phyloP scores from a whole-genome alignment of 176 grass and related monocot genomes.

The Thinopyrum elongatum region DNA sequence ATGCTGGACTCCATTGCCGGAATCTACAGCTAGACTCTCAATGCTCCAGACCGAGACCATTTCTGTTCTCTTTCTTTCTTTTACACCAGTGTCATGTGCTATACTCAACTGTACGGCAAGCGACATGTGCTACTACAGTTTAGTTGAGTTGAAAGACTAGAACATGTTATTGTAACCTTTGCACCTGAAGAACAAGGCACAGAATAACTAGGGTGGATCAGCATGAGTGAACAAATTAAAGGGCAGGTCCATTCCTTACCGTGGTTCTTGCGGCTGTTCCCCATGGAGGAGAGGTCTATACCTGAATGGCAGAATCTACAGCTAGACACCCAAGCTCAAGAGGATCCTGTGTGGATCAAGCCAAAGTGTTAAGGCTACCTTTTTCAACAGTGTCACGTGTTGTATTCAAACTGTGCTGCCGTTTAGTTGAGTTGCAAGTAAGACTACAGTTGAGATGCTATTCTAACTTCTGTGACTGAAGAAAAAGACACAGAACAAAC shows the following conservation, averaged over 20 bases:
- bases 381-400: no score
- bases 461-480: no score
- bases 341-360: no score
- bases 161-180: not conserved
- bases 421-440: no score
- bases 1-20: constrained; percentile 25
- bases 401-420: no score
- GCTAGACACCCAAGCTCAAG: no score
- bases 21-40: constrained; percentile 22
- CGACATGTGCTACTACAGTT: not conserved
- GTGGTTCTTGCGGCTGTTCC: not conserved
- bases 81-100: not conserved
- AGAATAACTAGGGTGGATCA: not conserved
- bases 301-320: no score
- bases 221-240: not conserved
- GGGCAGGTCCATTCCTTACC: not conserved
- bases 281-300: not conserved
- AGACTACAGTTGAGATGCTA: no score
- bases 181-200: not conserved
- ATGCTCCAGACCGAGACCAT: not conserved
- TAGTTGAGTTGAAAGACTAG: not conserved
- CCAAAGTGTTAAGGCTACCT: no score
- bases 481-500: no score
- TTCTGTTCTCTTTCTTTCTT: not conserved
- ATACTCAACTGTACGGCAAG: not conserved